phyloP scores from a whole-genome alignment of 805 yeast species.

The Ogataea henricii region DNA sequence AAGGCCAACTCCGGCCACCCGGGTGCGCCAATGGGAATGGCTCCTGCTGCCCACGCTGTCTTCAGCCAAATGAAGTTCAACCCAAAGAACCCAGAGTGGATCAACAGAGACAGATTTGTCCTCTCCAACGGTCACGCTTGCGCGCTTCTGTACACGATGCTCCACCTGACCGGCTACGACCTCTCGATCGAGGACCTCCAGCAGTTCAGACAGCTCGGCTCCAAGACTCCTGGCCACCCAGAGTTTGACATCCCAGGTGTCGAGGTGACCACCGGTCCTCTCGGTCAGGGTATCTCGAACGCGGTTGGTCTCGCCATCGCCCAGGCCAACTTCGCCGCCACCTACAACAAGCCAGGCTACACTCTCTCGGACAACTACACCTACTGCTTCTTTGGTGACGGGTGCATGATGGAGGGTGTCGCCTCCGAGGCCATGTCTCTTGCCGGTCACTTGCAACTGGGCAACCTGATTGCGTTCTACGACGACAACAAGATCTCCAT shows the following conservation, averaged over 20 bases:
- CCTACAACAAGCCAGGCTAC: constrained; percentile 86
- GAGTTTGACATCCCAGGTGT: constrained; percentile 90
- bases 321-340: constrained; percentile 87
- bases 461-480: constrained; percentile 91
- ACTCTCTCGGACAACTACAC: constrained; percentile 73
- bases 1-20: constrained; percentile 97
- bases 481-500: constrained; percentile 97
- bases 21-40: constrained; percentile 98
- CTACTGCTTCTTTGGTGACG: constrained; percentile 89
- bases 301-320: constrained; percentile 98
- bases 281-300: constrained; percentile 96
- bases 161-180: constrained; percentile 85
- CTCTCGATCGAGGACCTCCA: constrained; percentile 82
- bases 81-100: constrained; percentile 90
- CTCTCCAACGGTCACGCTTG: constrained; percentile 96
- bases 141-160: constrained; percentile 81
- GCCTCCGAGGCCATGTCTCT: constrained; percentile 90
- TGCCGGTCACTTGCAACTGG: constrained; percentile 94
- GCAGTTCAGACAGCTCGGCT: constrained; percentile 83
- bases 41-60: constrained; percentile 90
- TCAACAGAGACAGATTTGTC: constrained; percentile 93
- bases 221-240: constrained; percentile 98
- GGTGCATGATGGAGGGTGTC: constrained; percentile 98
- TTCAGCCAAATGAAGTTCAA: constrained; percentile 81
- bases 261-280: constrained; percentile 98